Base-by-base conservation (phyloP, 257 asterid species). In the Forsythia suspensa region DNA sequence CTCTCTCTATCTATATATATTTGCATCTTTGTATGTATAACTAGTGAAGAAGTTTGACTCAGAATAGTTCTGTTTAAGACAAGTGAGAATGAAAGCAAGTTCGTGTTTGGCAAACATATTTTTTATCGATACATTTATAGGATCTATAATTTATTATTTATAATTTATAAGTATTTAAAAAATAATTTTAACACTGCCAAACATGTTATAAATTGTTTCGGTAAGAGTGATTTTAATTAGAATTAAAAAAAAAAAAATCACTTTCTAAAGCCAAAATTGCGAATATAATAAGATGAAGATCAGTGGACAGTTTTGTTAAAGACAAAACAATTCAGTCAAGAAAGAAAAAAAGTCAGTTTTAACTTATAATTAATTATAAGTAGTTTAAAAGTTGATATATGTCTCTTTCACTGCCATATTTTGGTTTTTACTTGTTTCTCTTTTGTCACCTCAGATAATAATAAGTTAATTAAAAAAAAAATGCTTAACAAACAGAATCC, bases 381-480 rank as follows among this genome's bases (percentile, higher is more conserved):
- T 11, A 29, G 70, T 63, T 11, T 29, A 63, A 63, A 63, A 63
- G 70, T 40, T 3, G 88, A 76, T 82, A 76, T 69, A 46, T 82
- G 85, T 84, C 78, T 18, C 81, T 72, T 75, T 73, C 82, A 76
- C 82, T 79, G 80, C 55, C 72, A 9, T 63, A n/a, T 71, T 79
- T 84, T 71, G 85, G 76, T 76, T 67, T 75, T 69, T 79, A 61
- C 39, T 5, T 8, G 39, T 72, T 79, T 78, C 82, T 81, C 63
- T 79, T 81, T 81, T 84, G 85, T 84, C 85, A 81, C 40, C 81
- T 77, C 24, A 59, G 61, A 34, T 73, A 80, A 34, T 73, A 80
- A 73, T 73, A 82, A 12, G 9, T 69, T 24, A 40, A 37, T 70
- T 44, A 52, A 43, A 2, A 40, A 46, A 79, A 10, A 51, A 3